Conservation (phyloP, 108 stramenopile genomes). For the Epithemia pelagica region DNA sequence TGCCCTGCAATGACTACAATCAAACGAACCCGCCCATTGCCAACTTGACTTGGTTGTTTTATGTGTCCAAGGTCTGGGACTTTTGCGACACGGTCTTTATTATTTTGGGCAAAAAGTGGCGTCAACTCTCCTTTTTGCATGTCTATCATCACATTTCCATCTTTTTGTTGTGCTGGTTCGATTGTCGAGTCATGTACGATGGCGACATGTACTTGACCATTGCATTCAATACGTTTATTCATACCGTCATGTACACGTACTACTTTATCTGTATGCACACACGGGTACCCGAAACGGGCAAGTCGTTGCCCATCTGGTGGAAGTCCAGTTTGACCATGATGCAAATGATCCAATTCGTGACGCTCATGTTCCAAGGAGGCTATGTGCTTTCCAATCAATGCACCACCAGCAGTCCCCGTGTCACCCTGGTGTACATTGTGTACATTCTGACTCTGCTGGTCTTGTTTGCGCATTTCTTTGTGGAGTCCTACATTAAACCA, state of each 20-base stretch:
- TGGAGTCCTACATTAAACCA: constrained; percentile 84
- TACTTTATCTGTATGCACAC: constrained; percentile 99
- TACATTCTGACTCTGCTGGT: constrained; percentile 95
- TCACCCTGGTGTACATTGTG: constrained; percentile 72
- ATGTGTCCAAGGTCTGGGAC: constrained; percentile 96
- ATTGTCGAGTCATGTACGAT: constrained; percentile 84
- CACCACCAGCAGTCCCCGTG: constrained; percentile 48
- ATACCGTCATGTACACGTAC: constrained; percentile 99
- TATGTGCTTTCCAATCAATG: constrained; percentile 73
- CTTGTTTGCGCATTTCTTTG: constrained; percentile 96
- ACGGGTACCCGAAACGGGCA: constrained; percentile 77
- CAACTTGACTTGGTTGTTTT: constrained; percentile 94
- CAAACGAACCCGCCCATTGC: constrained; percentile 71
- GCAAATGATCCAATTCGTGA: constrained; percentile 95
- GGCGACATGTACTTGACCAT: constrained; percentile 96
- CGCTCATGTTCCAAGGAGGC: constrained; percentile 94
- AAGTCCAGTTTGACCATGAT: constrained; percentile 87
- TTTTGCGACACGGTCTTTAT: constrained; percentile 99
- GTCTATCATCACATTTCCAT: constrained; percentile 99
- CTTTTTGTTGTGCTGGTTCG: constrained; percentile 97
- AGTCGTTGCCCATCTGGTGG: constrained; percentile 95
- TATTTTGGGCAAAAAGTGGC: constrained; percentile 95
- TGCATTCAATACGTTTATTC: constrained; percentile 95
- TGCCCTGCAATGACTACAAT: constrained; percentile 83
- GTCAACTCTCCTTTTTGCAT: constrained; percentile 97